Evolutionary conservation across 192 early-diverging fungal genomes (phyloP).

Genomic region (Linnemannia exigua): DNA sequence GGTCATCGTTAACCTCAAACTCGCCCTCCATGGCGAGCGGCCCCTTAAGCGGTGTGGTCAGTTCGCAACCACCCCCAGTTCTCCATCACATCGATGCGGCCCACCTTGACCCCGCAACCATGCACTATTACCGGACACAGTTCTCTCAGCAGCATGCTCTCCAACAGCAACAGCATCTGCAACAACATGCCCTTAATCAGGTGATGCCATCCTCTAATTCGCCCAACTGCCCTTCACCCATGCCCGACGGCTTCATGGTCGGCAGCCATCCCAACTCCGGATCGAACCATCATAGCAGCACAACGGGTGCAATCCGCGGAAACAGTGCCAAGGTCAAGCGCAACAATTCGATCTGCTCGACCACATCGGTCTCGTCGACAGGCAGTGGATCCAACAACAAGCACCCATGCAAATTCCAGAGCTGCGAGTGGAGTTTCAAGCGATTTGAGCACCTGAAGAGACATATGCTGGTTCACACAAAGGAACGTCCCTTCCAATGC

Average conservation of each 20-base stretch:
- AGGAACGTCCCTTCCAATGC: constrained; percentile 80
- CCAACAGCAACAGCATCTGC: constrained; percentile 41
- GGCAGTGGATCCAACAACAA: constrained; percentile 59
- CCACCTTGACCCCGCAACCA: constrained; percentile 50
- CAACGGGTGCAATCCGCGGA: constrained; percentile 41
- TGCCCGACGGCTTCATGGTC: constrained; percentile 44
- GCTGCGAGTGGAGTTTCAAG: constrained; percentile 79
- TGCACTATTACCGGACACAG: constrained; percentile 56
- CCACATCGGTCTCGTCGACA: constrained; percentile 53
- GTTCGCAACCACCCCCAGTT: constrained; percentile 28
- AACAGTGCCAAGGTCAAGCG: constrained; percentile 53
- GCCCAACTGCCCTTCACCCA: constrained; percentile 41
- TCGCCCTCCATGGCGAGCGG: constrained; percentile 19
- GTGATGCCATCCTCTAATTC: constrained; percentile 41
- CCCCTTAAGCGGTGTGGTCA: constrained; percentile 15
- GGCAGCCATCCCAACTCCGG: constrained; percentile 16
- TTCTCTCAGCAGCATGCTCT: constrained; percentile 45
- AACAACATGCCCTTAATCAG: constrained; percentile 39
- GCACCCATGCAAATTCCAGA: constrained; percentile 63
- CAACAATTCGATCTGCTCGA: constrained; percentile 62
- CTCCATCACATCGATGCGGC: constrained; percentile 48
- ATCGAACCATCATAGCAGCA: constrained; percentile 18
- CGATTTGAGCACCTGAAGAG: constrained; percentile 86
- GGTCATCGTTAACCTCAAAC: constrained; percentile 41
- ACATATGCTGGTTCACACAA: constrained; percentile 84